Conservation (phyloP, 441 rosid species). For the Omphalea diandra region DNA sequence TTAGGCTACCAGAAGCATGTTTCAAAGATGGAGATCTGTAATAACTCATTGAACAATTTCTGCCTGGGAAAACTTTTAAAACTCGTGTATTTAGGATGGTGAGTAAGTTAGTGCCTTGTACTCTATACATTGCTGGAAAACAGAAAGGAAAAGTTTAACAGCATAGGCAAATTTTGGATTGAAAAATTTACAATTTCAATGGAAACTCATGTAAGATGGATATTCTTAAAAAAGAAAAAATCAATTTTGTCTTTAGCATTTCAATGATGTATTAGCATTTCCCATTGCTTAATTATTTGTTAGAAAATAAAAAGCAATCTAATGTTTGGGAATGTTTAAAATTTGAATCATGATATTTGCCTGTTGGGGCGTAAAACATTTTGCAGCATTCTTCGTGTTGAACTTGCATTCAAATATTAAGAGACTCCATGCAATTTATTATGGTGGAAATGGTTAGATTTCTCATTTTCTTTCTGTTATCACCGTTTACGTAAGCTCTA, state of each 20-base stretch:
- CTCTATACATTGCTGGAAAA: background rate
- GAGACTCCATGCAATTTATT: no score
- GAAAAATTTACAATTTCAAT: background rate
- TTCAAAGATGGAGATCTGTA: constrained; percentile 31
- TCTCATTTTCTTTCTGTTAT: no score
- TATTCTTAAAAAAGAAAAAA: background rate
- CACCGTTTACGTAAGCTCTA: no score
- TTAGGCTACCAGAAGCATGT: constrained; percentile 81
- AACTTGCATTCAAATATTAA: no score
- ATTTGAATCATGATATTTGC: no score
- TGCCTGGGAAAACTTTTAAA: background rate
- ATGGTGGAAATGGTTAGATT: no score
- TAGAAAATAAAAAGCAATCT: no score
- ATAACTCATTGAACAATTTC: background rate
- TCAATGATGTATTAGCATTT: background rate
- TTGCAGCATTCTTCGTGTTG: no score
- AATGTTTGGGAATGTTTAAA: background rate
- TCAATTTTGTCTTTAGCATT: background rate
- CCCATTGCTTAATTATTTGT: background rate
- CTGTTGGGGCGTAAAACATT: no score
- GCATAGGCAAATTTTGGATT: background rate
- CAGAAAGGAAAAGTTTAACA: background rate
- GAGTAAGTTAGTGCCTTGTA: background rate
- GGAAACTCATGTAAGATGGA: no score
- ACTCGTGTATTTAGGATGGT: background rate